Evolutionary conservation across 352 stramenopile species (phyloP).

Genomic region (Pythium brachiatum): DNA sequence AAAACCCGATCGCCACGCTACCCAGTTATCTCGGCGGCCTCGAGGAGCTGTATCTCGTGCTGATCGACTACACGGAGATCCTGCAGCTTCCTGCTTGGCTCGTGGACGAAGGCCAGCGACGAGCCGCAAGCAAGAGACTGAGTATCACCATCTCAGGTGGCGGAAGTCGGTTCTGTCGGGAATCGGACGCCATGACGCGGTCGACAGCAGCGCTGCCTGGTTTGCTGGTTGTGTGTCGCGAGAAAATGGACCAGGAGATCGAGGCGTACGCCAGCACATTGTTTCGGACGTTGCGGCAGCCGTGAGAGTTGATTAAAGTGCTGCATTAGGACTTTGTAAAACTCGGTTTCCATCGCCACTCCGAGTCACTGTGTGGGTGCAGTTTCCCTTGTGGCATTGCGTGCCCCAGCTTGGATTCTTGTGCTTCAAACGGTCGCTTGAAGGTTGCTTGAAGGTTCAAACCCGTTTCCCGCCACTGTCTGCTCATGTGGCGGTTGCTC

Average conservation of each 20-base stretch:
- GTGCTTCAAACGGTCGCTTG: no score
- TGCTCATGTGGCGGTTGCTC: no score
- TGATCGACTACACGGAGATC: conserved; percentile 25
- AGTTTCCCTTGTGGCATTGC: no score
- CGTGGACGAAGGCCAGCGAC: conserved; percentile 7
- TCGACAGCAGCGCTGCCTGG: not conserved
- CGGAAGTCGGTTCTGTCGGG: conserved; percentile 11
- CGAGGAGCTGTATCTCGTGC: conserved; percentile 5
- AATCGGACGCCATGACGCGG: not conserved
- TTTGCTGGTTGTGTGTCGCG: conserved; percentile 8
- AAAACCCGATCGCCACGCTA: conserved; percentile 4
- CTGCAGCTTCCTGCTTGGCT: conserved; percentile 11
- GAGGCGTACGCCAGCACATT: conserved; percentile 11
- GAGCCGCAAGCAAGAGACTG: not conserved
- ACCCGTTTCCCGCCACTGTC: no score
- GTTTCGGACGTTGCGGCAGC: not conserved
- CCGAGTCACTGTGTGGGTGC: not conserved
- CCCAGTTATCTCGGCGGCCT: conserved; percentile 3
- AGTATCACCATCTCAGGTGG: conserved; percentile 20
- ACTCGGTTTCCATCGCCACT: not conserved
- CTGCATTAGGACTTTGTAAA: not conserved
- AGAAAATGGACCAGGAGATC: conserved; percentile 17
- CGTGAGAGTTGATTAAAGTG: conserved; percentile 1
- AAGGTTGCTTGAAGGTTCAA: no score
- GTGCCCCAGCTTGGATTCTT: no score